Evolutionary conservation across 73 alveolate species (phyloP).

Genomic region (Stentor roeselii): DNA sequence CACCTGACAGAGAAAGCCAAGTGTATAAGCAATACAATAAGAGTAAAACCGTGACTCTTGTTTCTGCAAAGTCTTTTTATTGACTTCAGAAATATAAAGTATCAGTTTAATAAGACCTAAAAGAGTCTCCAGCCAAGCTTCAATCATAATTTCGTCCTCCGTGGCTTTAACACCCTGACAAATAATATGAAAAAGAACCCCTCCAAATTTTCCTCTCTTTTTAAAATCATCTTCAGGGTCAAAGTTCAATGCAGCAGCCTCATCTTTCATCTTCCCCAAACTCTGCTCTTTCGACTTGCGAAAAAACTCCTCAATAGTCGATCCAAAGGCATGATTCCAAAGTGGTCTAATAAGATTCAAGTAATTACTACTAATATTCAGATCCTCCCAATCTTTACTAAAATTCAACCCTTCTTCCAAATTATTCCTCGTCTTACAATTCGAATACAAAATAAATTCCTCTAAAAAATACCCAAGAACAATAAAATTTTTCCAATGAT

Average conservation of each 20-base stretch:
- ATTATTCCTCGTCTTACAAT: background rate
- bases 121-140: background rate
- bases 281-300: background rate
- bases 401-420: background rate
- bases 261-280: background rate
- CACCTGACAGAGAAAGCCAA: background rate
- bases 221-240: conserved; percentile 1
- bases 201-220: background rate
- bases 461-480: background rate
- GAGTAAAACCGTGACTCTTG: background rate
- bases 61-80: background rate
- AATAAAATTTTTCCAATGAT: background rate
- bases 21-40: background rate
- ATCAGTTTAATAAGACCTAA: background rate
- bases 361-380: background rate
- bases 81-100: background rate
- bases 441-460: background rate
- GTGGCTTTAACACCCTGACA: background rate
- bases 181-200: background rate
- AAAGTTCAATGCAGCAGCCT: background rate
- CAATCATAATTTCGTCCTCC: background rate
- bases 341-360: background rate
- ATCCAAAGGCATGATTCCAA: background rate
- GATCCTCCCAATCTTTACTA: background rate
- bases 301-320: background rate